A percentile compares a stretch with the other conserved stretches of the same genome.
Evolutionary conservation across 1,139 yeast species (phyloP).

Genomic region (Candida sp.): DNA sequence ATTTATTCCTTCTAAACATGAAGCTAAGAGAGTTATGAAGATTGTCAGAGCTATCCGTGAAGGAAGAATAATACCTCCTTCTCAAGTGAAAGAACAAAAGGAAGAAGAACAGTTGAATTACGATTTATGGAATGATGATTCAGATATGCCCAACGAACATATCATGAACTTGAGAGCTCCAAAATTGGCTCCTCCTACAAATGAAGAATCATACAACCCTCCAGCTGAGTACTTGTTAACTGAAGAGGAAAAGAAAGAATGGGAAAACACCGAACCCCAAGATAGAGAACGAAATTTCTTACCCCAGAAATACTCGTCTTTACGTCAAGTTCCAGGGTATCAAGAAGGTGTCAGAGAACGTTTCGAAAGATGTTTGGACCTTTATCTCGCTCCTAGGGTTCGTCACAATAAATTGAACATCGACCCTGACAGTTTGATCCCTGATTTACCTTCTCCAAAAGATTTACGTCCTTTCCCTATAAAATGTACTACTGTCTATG

Average conservation of each 20-base stretch:
- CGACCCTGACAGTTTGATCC: constrained; percentile 94
- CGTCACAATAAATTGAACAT: constrained; percentile 88
- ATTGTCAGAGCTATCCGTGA: constrained; percentile 95
- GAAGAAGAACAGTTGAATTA: constrained; percentile 53
- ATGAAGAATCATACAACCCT: constrained; percentile 96
- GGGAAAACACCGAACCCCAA: constrained; percentile 69
- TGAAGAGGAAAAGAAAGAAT: constrained; percentile 71
- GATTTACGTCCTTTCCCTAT: constrained; percentile 99
- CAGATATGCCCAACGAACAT: constrained; percentile 57
- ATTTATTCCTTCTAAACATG: constrained; percentile 94
- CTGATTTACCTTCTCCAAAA: constrained; percentile 95
- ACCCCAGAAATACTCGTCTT: constrained; percentile 78
- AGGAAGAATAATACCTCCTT: constrained; percentile 84
- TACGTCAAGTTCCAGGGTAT: constrained; percentile 95
- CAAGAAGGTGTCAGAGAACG: constrained; percentile 81
- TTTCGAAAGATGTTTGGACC: constrained; percentile 90
- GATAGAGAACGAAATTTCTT: constrained; percentile 79
- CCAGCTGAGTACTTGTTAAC: constrained; percentile 90
- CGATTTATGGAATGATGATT: constrained; percentile 84
- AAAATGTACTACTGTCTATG: constrained; percentile 76
- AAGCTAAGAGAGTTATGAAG: constrained; percentile 95
- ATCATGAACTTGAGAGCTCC: constrained; percentile 95
- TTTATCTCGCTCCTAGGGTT: constrained; percentile 94
- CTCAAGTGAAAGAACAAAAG: constrained; percentile 49
- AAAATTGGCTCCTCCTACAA: constrained; percentile 91